Evolutionary conservation across 495 filamentous ascomycete species (phyloP), one percentile per base, ranked within the genome.

Genomic region (Lepraria neglecta): DNA sequence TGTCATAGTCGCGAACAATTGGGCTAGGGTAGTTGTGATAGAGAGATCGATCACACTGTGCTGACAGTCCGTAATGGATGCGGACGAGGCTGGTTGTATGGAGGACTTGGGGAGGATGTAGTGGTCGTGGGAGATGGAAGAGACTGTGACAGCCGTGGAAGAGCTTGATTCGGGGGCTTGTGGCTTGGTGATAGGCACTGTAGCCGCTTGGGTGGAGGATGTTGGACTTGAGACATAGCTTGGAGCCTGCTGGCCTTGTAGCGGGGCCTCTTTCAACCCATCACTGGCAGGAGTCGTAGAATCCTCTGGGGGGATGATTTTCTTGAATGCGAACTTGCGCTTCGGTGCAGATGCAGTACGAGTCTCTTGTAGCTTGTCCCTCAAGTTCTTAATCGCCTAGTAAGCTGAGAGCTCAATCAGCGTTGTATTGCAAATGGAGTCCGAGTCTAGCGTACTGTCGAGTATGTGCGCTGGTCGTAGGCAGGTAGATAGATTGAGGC

Each of bases 31-130:
- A 0, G 87, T 86, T 0, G 86, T 85, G 19, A 82, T 74, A 1
- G 85, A 85, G 77, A 95, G 85, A 71, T 95, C 87, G 35, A 95
- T 81, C 4, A 96, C 77, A 70, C 90, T 92, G 57, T 78, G 79
- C 3, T 78, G 71, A 17, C 96, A 72, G n/a, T 85, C 79, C 1
- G 84, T 88, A 24, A 97, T 74, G 2, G 86, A 86, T 2, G 87
- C 87, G 1, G 88, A 60, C 17, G 50, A 40, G 11, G 21, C 38
- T 0, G 24, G 27, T 15, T 42, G 17, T 55, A 15, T 6, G 19
- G 31, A 33, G 12, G 59, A 44, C 1, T 35, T 38, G 11, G 33
- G 17, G 11, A 64, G 44, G 14, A 6, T 58, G 17, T 38, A 47
- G 17, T 46, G 28, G 33, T 45, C 33, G 12, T 17, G 33, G 50